Evolutionary conservation across 257 asterid species (phyloP), one percentile per base, ranked within the genome.

Genomic region (Lavandula angustifolia): DNA sequence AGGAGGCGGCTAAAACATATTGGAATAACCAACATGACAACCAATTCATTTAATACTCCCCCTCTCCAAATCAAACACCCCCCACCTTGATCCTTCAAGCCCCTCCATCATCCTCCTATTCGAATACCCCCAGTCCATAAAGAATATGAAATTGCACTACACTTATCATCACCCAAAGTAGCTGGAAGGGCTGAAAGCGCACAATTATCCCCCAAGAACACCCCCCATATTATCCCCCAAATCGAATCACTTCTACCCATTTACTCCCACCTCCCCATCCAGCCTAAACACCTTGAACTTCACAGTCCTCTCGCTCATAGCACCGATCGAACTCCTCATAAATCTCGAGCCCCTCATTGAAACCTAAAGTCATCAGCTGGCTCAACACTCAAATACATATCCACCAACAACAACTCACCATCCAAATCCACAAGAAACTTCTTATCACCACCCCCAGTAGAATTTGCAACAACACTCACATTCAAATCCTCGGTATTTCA

Each of bases 1-100:
- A 27, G 97, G 96, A 33, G 95, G 97, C 5, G 96, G 97, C 96
- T 96, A 87, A 76, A 92, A 87, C 85, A 85, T 65, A 70, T 77
- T 80, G 17, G 86, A 72, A 78, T 73, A 85, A 27, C 81, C 82
- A 64, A 9, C 37, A 16, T 48, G 69, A 65, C 70, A 66, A 67
- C 59, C 69, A 40, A 89, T 75, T 7, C 89, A 82, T 64, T 78
- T 86, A 53, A 92, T 87, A 27, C 81, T 79, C 67, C 95, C 88
- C 53, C 73, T 82, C 68, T 76, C 97, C 84, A 92, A 27, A 77
- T 78, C 83, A 53, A 82, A 92, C 75, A 89, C 83, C 27, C 92
- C 89, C 12, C 70, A 14, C 86, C 87, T 0, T 72, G 79, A 35
- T 67, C 54, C 67, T 77, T 85, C 84, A 74, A 68, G n/a, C n/a